Evolutionary conservation across 176 grass and related monocot species (phyloP).

Genomic region (Avena sativa): DNA sequence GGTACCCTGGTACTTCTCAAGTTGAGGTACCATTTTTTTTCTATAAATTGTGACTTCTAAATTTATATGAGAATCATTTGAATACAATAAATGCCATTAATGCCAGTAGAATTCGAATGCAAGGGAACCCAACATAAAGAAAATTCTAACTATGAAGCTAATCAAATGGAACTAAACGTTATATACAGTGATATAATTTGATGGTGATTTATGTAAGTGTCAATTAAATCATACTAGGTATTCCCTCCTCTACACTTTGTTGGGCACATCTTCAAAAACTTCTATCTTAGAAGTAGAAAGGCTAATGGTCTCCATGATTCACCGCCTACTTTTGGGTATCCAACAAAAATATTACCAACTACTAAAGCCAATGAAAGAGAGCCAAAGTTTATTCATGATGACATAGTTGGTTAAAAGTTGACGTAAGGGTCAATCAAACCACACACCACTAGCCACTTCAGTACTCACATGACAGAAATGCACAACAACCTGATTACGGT

Average conservation of each 20-base stretch:
- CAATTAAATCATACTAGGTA: neutral
- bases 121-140: neutral
- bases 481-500: neutral
- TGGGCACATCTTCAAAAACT: neutral
- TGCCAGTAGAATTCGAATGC: neutral
- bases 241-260: neutral
- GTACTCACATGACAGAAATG: neutral
- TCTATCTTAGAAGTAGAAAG: neutral
- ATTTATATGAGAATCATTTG: neutral
- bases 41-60: no score
- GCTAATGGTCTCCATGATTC: neutral
- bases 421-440: neutral
- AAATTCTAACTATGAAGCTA: neutral
- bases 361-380: neutral
- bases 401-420: neutral
- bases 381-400: neutral
- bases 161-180: neutral
- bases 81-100: neutral
- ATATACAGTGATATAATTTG: neutral
- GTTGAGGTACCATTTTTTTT: no score
- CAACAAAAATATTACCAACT: neutral
- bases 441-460: neutral
- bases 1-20: no score
- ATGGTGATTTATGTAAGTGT: neutral
- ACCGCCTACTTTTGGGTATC: neutral